phyloP scores from a whole-genome alignment of 176 grass and related monocot genomes.

The Carex cristatella region DNA sequence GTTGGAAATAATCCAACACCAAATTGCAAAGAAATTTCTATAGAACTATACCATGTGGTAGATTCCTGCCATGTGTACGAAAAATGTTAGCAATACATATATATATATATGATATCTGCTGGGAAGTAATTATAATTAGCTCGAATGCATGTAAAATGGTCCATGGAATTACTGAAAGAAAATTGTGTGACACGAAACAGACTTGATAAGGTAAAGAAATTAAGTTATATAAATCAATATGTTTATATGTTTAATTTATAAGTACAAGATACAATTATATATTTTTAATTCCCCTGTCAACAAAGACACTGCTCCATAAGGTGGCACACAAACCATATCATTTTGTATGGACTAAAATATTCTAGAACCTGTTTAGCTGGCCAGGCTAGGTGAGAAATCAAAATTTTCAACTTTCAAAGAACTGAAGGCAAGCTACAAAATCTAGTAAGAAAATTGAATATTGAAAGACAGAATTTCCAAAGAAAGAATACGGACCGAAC shows the following conservation, averaged over 20 bases:
- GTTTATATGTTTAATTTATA: background rate
- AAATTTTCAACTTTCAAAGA: conserved; percentile 14
- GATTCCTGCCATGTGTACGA: background rate
- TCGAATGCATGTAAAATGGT: background rate
- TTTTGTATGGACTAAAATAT: too few species aligned
- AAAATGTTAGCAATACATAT: background rate
- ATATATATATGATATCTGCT: background rate
- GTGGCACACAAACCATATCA: background rate
- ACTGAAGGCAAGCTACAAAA: background rate
- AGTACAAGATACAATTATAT: background rate
- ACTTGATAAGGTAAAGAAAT: background rate
- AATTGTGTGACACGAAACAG: background rate
- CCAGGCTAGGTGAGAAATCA: background rate
- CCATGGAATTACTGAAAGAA: background rate
- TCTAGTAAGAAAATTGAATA: background rate
- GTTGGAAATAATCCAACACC: background rate
- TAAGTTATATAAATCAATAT: background rate
- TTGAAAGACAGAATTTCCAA: background rate
- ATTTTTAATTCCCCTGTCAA: background rate
- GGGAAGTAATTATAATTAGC: background rate
- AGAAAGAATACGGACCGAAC: background rate
- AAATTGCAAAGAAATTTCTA: background rate
- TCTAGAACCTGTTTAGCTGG: background rate
- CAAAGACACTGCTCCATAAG: background rate
- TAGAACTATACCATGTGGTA: background rate